Base-by-base conservation (phyloP, 2,329 filamentous ascomycete species). In the Ophiostoma novo-ulmi region DNA sequence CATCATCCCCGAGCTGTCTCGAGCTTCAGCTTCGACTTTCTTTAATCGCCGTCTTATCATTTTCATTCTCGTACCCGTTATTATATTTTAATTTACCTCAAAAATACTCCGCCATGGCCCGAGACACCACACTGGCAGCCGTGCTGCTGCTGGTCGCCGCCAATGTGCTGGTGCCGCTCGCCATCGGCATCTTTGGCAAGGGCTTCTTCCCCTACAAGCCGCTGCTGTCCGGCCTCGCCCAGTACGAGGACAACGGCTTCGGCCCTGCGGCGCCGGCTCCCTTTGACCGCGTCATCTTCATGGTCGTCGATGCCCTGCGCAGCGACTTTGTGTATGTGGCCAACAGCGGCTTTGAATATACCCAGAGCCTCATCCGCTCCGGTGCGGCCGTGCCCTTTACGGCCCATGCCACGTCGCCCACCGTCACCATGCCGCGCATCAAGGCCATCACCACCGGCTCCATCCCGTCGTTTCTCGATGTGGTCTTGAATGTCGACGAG, bases 201-300 rank as follows among this genome's bases (percentile, higher is more conserved):
- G 94, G 95, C 17, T 99, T 99, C 85, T 99, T 99, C 77, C 95
- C 95, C 8, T 97, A 98, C 81, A 99, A 99, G 78, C 93, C 95
- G 2, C 91, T 97, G 74, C 85, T 99, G 67, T 89, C 94, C 13
- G 95, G 95, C 4, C 82, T 97, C 66, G 94, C 95, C 11, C 82
- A 85, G 73, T 91, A 89, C 79, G 85, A 87, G 73, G 65, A 85
- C 68, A 78, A 86, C 38, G 80, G 83, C 66, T 84, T 85, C 81
- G 88, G 82, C 26, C 76, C 80, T 66, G 84, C 84, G 7, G 88
- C 91, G 3, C 80, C 84, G 67, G 85, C 91, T 44, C 88, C 91
- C 0, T 99, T 99, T 79, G 89, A 98, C 80, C 93, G 90, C 76
- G 83, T 98, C 69, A 84, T 99, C 70, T 97, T 99, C 79, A 98